Conservation (phyloP, 2,329 filamentous ascomycete species). For the Fusarium circinatum region DNA sequence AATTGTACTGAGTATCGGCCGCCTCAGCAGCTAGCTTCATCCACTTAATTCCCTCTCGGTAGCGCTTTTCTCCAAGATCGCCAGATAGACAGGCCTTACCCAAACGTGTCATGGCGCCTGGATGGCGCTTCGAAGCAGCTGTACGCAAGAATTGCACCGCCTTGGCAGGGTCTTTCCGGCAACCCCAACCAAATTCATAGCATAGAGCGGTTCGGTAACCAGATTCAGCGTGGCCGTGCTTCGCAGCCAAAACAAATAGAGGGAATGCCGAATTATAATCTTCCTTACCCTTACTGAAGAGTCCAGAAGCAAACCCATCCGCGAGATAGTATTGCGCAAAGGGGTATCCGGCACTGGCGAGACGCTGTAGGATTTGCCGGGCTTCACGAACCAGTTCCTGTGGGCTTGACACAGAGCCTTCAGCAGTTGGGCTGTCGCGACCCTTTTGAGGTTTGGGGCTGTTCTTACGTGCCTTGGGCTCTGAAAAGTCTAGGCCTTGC, state of each 20-base stretch:
- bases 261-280: conserved; percentile 93
- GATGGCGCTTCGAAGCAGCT: conserved; percentile 92
- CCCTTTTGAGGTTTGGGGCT: conserved; percentile 60
- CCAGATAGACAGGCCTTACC: conserved; percentile 90
- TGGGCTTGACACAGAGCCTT: conserved; percentile 62
- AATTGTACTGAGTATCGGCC: conserved; percentile 91
- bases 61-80: conserved; percentile 87
- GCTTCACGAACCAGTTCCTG: conserved; percentile 85
- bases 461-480: conserved; percentile 57
- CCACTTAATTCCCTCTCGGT: conserved; percentile 95
- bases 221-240: conserved; percentile 96
- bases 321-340: conserved; percentile 98
- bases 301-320: conserved; percentile 91
- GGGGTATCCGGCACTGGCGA: conserved; percentile 89
- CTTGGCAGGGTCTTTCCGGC: conserved; percentile 87
- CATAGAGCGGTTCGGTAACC: conserved; percentile 92
- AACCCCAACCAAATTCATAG: conserved; percentile 99
- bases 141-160: conserved; percentile 93
- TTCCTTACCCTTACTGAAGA: conserved; percentile 94
- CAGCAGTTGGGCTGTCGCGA: conserved; percentile 58
- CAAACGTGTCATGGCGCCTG: conserved; percentile 91
- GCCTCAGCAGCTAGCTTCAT: conserved; percentile 91
- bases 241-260: conserved; percentile 91
- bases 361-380: conserved; percentile 84
- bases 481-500: conserved; percentile 67